A percentile compares a stretch with the other conserved stretches of the same genome.
phyloP scores from a whole-genome alignment of 768 basidiomycete species.

The Rhodotorula diobovata region DNA sequence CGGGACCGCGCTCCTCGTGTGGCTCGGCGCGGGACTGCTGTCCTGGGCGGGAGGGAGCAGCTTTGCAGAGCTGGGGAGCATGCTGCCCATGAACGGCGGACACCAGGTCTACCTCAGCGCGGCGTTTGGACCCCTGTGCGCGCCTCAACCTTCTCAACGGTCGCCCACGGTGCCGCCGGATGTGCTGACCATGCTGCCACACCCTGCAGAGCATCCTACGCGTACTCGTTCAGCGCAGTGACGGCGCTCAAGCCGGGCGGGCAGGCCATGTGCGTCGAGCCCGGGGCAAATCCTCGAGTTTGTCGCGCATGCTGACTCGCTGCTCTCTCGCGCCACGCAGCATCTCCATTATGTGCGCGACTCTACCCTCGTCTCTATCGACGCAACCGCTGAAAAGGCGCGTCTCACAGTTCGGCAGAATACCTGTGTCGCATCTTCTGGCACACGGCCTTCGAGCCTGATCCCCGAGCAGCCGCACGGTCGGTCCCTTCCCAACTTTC shows the following conservation, averaged over 20 bases:
- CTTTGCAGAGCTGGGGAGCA: slow-evolving; percentile 56
- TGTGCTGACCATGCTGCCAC: neutral
- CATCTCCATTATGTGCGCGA: neutral
- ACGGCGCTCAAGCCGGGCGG: slow-evolving; percentile 61
- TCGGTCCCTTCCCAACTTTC: neutral
- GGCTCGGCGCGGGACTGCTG: slow-evolving; percentile 74
- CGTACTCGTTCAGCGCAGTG: slow-evolving; percentile 93
- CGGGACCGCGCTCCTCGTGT: slow-evolving; percentile 80
- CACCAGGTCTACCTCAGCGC: slow-evolving; percentile 54
- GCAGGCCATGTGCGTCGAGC: slow-evolving; percentile 21
- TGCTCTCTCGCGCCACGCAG: slow-evolving; percentile 2
- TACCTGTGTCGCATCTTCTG: slow-evolving; percentile 86
- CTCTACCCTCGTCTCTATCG: neutral
- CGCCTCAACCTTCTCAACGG: slow-evolving; percentile 77
- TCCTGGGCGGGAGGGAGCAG: slow-evolving; percentile 68
- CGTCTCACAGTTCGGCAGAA: slow-evolving; percentile 32
- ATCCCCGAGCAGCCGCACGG: slow-evolving; percentile 58
- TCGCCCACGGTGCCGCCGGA: too few relatives aligned
- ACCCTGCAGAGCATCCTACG: slow-evolving; percentile 51
- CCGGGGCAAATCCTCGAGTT: slow-evolving; percentile 10
- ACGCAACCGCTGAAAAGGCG: neutral
- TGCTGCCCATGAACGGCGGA: slow-evolving; percentile 63
- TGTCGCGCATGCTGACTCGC: neutral
- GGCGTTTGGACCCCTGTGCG: slow-evolving; percentile 46
- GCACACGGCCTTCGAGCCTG: slow-evolving; percentile 65